Base-by-base conservation (phyloP, 495 filamentous ascomycete genomes). In the Daldinia loculata region DNA sequence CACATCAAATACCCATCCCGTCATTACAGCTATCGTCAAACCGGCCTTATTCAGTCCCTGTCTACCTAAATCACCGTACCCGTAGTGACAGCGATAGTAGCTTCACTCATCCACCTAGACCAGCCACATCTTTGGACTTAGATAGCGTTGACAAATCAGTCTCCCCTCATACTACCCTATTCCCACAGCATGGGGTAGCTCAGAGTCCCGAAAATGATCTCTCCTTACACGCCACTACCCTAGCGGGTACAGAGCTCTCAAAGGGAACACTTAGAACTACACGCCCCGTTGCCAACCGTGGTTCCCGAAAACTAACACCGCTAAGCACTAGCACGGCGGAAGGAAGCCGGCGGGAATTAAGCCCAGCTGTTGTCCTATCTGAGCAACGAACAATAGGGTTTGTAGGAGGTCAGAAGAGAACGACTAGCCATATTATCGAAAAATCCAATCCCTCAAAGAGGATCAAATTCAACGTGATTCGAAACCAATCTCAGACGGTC, bases 41-140 rank as follows among this genome's bases (percentile, higher is more conserved):
- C 36, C 39, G 70, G 14, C 65, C 70, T 22, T 66, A 66, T 56
- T 73, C 70, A 19, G 70, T 58, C 12, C 70, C 70, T 58, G 19
- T 11, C 51, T 62, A 62, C 29, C 26, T 38, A 5, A 62, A 32
- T 8, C 61, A 24, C 7, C 48, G 24, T 19, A 38, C 19, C 14
- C 34, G 6, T 7, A 43, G 26, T 12, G 56, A 43, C 6, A 53
- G 22, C 30, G 6, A 55, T 17, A 27, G 29, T 22, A 43, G 36
- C 14, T 29, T 61, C 32, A 1, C 41, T 39, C 48, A 64, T 39
- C 65, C 56, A 3, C 61, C 26, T 29, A 61, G 70, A 43, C 51
- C 70, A 59, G 65, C 65, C 39, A 69, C 70, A 2, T 66, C 70
- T 5, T 65, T 24, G 17, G 41, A 45, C 14, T 17, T 65, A 11